A percentile compares a stretch with the other conserved stretches of the same genome.
Conservation (phyloP, 2,329 filamentous ascomycete genomes). For the Penicillium sp. region DNA sequence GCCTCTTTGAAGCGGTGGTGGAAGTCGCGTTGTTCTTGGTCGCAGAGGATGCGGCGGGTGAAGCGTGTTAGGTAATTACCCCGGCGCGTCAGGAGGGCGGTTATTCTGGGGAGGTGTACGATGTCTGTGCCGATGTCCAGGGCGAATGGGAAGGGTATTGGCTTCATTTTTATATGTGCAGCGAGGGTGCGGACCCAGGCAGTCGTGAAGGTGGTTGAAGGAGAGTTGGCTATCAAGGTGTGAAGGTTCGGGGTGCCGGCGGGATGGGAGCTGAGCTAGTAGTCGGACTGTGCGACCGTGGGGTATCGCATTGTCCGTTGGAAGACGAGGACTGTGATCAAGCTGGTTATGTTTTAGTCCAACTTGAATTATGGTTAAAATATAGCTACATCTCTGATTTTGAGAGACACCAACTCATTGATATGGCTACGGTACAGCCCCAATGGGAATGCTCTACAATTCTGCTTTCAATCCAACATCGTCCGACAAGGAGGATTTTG, state of each 20-base stretch:
- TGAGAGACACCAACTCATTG: neutral
- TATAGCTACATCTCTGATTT: neutral
- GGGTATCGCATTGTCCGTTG: neutral
- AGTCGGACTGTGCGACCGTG: neutral
- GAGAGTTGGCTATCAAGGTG: neutral
- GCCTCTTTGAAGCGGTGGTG: constrained; percentile 31
- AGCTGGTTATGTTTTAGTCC: neutral
- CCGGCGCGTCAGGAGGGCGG: constrained; percentile 54
- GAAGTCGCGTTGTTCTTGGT: constrained; percentile 42
- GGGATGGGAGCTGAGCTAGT: neutral
- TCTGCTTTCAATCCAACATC: neutral
- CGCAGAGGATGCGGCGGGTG: constrained; percentile 42
- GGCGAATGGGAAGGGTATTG: constrained; percentile 60
- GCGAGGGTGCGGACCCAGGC: neutral
- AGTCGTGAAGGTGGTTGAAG: neutral
- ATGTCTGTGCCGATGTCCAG: constrained; percentile 77
- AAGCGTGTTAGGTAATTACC: constrained; percentile 41
- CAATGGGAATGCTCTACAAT: neutral
- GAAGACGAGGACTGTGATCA: neutral
- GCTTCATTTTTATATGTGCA: constrained; percentile 29
- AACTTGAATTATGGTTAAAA: neutral
- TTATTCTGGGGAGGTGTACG: constrained; percentile 68
- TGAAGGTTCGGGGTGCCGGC: neutral
- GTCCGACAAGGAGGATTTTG: neutral
- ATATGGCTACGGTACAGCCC: neutral